Conservation (phyloP, 805 yeast species). For the Saccharomycopsis babjevae region DNA sequence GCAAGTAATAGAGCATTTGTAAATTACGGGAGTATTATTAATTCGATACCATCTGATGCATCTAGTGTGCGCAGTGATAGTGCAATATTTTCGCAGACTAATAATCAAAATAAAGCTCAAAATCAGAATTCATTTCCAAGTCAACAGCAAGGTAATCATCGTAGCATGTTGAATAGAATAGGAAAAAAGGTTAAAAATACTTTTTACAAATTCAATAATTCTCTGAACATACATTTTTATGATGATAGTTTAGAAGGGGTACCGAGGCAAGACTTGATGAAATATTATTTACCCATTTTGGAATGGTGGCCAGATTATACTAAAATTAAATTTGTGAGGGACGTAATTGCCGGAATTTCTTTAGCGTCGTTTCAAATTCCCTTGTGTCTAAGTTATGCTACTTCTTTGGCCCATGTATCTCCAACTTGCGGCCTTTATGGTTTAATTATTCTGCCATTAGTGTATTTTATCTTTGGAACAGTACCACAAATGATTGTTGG, state of each 20-base stretch:
- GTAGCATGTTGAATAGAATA: not conserved
- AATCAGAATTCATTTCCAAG: no score
- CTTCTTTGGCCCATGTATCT: constrained; percentile 75
- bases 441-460: constrained; percentile 65
- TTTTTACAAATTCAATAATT: not conserved
- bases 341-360: constrained; percentile 75
- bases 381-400: constrained; percentile 60
- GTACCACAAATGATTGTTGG: constrained; percentile 88
- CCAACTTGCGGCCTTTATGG: constrained; percentile 73
- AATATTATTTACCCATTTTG: constrained; percentile 58
- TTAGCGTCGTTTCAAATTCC: constrained; percentile 91
- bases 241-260: not conserved
- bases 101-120: not conserved
- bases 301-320: constrained; percentile 56
- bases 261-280: constrained; percentile 23
- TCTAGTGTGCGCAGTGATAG: not conserved
- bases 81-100: not conserved
- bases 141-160: not conserved
- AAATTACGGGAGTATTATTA: not conserved
- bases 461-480: constrained; percentile 70
- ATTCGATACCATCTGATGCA: not conserved
- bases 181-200: not conserved
- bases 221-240: not conserved
- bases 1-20: not conserved
- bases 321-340: constrained; percentile 36